Base-by-base conservation (phyloP, 345 rosid species). In the Eucalyptus tenuipes region DNA sequence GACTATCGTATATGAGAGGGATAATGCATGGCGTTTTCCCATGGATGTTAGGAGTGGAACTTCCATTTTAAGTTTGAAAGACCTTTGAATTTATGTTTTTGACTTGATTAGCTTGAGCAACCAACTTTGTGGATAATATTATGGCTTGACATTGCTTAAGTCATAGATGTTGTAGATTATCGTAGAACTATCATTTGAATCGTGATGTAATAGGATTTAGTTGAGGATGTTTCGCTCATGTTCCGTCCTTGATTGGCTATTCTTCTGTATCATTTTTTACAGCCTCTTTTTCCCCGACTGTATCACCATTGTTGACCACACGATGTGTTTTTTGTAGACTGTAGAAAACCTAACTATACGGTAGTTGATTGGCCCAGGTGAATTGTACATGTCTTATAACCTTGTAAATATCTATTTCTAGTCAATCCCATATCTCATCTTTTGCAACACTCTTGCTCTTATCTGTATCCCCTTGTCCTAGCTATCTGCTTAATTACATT, bases 131-230 rank as follows among this genome's bases (percentile, higher is more conserved):
- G 91, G 91, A 89, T 91, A 71, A 90, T 90, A 91, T 91, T 87
- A 90, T 90, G 90, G 88, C 90, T 87, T 91, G 91, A 90, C 88
- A 86, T 81, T 89, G 85, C 85, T 88, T 88, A 79, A 59, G 88
- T 57, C 89, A 88, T 90, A 86, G 89, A 89, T 91, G 90, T 87
- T 86, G 90, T 90, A 89, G 93, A 90, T 87, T 90, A 87, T 84
- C 59, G 80, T 59, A 90, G 92, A 90, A 88, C 88, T 90, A 80
- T 25, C 86, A 75, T 84, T 89, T 88, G 92, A 85, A 91, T 87
- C 81, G 88, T 90, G 91, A 88, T 90, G 92, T 89, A 91, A 80
- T 93, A 92, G 94, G 94, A 89, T 86, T 89, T 89, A 91, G 92
- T 86, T 71, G 88, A 89, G 88, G 91, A 88, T 91, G 90, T 91